Evolutionary conservation across 2,329 filamentous ascomycete genomes (phyloP).

Genomic region (Penicillium occitanis): DNA sequence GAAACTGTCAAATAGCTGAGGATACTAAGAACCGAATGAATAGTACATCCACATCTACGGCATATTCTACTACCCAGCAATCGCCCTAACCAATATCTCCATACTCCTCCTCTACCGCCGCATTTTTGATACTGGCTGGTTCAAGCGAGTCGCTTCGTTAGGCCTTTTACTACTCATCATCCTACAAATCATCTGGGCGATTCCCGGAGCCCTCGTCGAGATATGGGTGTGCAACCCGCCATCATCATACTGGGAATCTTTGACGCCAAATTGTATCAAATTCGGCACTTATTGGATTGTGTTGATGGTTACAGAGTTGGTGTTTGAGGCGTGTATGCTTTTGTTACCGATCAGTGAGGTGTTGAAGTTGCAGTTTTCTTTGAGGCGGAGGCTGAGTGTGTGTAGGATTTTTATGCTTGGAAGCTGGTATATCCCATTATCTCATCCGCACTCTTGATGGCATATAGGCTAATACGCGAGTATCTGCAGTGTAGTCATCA

Average conservation of each 20-base stretch:
- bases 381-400: background rate
- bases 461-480: background rate
- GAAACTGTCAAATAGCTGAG: background rate
- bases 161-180: background rate
- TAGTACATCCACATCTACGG: background rate
- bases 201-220: background rate
- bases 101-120: background rate
- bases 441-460: background rate
- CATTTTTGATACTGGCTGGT: background rate
- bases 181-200: background rate
- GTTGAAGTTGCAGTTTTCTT: background rate
- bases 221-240: background rate
- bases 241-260: background rate
- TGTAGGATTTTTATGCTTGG: background rate
- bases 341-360: background rate
- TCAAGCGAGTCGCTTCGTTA: background rate
- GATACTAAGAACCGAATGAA: background rate
- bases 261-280: background rate
- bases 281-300: background rate
- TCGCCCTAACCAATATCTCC: background rate
- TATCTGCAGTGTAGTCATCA: background rate
- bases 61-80: background rate
- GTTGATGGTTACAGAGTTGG: background rate
- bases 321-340: background rate
- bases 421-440: background rate